Percentiles rank a stretch among this genome's conserved stretches.
Evolutionary conservation across 495 filamentous ascomycete genomes (phyloP).

Genomic region (Neurospora tetraspora): DNA sequence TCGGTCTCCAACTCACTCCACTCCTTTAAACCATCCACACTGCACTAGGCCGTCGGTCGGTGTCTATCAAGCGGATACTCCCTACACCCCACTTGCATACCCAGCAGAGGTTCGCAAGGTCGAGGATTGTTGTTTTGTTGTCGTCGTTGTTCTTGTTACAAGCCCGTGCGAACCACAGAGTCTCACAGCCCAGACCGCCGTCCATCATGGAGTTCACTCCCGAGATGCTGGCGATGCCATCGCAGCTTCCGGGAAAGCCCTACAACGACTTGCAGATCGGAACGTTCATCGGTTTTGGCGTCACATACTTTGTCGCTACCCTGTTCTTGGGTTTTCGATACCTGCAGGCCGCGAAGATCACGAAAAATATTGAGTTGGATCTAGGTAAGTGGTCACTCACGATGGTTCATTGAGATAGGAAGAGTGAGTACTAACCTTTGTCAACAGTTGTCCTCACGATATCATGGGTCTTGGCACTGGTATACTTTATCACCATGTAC

Average conservation of each 20-base stretch:
- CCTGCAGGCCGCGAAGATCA: conserved; percentile 4
- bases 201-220: neutral
- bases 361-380: conserved; percentile 5
- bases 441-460: conserved; percentile 4
- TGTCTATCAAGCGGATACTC: too few relatives aligned
- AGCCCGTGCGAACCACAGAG: neutral
- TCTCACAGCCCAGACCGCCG: neutral
- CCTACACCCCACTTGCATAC: neutral
- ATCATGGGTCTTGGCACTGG: conserved; percentile 1
- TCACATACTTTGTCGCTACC: conserved; percentile 7
- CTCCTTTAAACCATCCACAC: neutral
- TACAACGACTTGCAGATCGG: conserved; percentile 5
- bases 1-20: neutral
- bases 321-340: conserved; percentile 6
- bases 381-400: neutral
- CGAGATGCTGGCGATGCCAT: neutral
- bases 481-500: conserved; percentile 4
- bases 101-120: neutral
- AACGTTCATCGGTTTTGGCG: conserved; percentile 1
- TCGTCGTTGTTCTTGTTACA: neutral
- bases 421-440: neutral
- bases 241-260: neutral
- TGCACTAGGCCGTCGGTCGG: neutral
- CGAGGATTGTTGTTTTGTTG: neutral
- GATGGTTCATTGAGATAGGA: neutral